phyloP scores from a whole-genome alignment of 106 monocot species.

The Platanthera zijinensis region DNA sequence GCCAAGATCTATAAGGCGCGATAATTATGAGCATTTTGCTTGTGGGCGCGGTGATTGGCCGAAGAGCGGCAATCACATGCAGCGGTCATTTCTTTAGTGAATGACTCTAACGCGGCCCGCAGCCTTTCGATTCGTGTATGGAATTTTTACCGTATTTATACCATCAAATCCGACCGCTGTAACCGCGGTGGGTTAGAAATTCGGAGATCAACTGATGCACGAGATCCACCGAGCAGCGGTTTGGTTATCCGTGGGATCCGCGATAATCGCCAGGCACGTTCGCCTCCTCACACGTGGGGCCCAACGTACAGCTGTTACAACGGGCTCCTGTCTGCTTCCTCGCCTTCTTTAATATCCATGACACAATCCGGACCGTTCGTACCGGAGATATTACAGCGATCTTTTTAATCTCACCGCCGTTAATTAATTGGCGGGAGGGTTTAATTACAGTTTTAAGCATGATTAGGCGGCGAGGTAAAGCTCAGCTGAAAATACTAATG shows the following conservation, averaged over 20 bases:
- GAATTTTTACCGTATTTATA: too few species aligned
- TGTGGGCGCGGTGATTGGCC: conserved; percentile 4
- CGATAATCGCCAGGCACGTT: conserved; percentile 11
- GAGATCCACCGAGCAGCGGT: not conserved
- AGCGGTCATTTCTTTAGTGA: not conserved
- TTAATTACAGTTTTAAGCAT: not conserved
- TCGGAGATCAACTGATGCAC: not conserved
- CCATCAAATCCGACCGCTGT: not conserved
- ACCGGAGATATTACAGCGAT: not conserved
- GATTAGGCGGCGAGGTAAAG: not conserved
- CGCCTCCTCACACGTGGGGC: conserved; percentile 2
- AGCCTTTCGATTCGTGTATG: not conserved
- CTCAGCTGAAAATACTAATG: too few species aligned
- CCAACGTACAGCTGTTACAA: conserved; percentile 10
- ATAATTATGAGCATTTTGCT: not conserved
- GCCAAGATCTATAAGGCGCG: not conserved
- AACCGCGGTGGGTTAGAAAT: not conserved
- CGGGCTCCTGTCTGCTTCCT: conserved; percentile 2
- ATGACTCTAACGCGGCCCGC: not conserved
- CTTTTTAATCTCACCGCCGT: not conserved
- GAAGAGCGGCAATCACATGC: not conserved
- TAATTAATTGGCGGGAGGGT: not conserved
- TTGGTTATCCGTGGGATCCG: conserved; percentile 8
- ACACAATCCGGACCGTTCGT: not conserved
- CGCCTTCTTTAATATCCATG: not conserved